A percentile compares a stretch with the other conserved stretches of the same genome.
These are phyloP conservation scores for Aspergillus wentii DNA, from an alignment of 495 filamentous ascomycete genomes.

Conservation along the genomic window DNA sequence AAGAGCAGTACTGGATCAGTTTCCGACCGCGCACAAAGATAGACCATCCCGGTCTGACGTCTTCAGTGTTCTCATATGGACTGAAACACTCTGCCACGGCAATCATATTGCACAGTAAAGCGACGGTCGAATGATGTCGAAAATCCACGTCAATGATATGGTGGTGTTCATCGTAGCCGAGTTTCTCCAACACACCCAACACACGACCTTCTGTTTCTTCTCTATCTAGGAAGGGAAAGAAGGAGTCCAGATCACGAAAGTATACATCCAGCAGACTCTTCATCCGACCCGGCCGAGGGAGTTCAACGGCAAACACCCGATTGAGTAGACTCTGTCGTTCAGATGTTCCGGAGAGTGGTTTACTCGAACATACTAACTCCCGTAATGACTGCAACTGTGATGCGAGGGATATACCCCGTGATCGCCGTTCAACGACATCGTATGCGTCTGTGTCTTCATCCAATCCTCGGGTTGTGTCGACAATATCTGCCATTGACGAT, in stretches of 20 bases:
- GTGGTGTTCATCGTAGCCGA: background rate
- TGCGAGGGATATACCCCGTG: background rate
- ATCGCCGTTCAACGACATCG: background rate
- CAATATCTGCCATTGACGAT: too few relatives aligned
- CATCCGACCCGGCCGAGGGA: background rate
- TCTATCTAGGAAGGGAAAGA: background rate
- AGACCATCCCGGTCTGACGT: background rate
- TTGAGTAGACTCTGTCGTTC: background rate
- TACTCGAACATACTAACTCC: background rate
- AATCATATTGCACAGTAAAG: background rate
- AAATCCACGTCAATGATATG: background rate
- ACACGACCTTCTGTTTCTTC: background rate
- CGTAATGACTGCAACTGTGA: background rate
- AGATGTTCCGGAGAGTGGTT: too few relatives aligned
- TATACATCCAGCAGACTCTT: background rate
- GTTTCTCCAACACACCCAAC: background rate
- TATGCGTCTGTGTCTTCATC: background rate
- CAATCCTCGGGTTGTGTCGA: too few relatives aligned
- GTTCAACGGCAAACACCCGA: background rate
- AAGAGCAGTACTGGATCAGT: background rate
- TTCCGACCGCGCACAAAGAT: background rate
- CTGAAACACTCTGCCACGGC: background rate
- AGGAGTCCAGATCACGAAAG: background rate
- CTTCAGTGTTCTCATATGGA: background rate
- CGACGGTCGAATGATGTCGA: background rate